A percentile compares a stretch with the other conserved stretches of the same genome.
phyloP scores from a whole-genome alignment of 1,284 basidiomycete species.

The Dichomitus squalens region DNA sequence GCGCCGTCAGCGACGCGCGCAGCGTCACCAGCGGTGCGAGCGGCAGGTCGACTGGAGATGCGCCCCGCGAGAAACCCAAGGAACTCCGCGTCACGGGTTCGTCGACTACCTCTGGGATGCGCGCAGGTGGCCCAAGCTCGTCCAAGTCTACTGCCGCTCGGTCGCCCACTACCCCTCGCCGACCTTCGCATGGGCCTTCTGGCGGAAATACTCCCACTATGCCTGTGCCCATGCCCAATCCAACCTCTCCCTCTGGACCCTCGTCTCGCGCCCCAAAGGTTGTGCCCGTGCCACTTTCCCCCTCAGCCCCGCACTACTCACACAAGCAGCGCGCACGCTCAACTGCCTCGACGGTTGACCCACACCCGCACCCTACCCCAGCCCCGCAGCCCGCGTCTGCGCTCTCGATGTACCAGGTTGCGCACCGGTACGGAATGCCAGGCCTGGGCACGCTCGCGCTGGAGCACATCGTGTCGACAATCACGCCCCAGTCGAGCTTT shows the following conservation, averaged over 20 bases:
- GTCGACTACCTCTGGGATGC: constrained; percentile 6
- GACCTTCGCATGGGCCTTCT: constrained; percentile 25
- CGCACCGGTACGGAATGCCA: constrained; percentile 77
- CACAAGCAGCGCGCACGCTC: constrained; percentile 41
- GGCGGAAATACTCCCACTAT: constrained; percentile 21
- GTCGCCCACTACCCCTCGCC: constrained; percentile 28
- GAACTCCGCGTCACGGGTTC: constrained; percentile 13
- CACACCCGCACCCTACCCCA: constrained; percentile 74
- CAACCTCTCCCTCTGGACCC: constrained; percentile 18
- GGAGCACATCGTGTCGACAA: constrained; percentile 74
- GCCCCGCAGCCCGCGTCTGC: constrained; percentile 69
- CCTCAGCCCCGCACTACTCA: constrained; percentile 42
- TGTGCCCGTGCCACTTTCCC: constrained; percentile 41
- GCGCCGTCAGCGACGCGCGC: constrained; percentile 41
- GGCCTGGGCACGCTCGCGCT: constrained; percentile 68
- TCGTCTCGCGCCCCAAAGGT: constrained; percentile 40
- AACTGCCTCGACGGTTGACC: constrained; percentile 51
- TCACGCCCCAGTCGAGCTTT: constrained; percentile 74
- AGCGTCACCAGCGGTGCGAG: constrained; percentile 58
- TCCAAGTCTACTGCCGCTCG: constrained; percentile 21
- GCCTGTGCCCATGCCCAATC: constrained; percentile 18
- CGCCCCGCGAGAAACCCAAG: constrained; percentile 22
- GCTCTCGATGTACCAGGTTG: constrained; percentile 78
- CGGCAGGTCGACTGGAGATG: constrained; percentile 30
- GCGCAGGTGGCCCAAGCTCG: not conserved